A percentile compares a stretch with the other conserved stretches of the same genome.
Conservation (phyloP, 2,329 filamentous ascomycete species). For the Fusarium sp. region DNA sequence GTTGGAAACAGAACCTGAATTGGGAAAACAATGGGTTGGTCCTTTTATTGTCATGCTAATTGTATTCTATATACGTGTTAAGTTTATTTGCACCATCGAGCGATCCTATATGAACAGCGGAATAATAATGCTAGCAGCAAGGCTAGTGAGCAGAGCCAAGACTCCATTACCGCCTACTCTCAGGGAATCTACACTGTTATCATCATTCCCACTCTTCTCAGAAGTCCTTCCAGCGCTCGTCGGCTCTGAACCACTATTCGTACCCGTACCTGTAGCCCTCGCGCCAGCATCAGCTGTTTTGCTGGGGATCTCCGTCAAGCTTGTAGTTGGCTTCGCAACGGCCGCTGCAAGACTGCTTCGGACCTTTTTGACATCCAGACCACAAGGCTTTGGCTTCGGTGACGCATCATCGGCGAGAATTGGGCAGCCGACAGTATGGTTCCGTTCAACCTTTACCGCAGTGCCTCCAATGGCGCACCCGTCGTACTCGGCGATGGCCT, state of each 20-base stretch:
- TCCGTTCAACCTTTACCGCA: conserved; percentile 20
- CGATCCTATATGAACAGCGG: not conserved
- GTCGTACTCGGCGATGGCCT: conserved; percentile 23
- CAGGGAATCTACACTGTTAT: not conserved
- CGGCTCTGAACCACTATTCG: not conserved
- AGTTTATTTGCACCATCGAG: too few species aligned
- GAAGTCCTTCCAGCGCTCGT: conserved; percentile 65
- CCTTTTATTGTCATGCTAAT: too few species aligned
- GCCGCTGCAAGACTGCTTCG: conserved; percentile 26
- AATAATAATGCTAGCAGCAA: not conserved
- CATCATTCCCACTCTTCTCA: conserved; percentile 55
- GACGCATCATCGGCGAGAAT: conserved; percentile 19
- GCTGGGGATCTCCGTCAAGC: conserved; percentile 12
- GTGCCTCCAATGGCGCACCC: conserved; percentile 22
- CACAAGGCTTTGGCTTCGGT: conserved; percentile 26
- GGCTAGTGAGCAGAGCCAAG: not conserved
- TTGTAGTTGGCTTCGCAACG: conserved; percentile 30
- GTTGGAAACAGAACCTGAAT: too few species aligned
- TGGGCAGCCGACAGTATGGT: conserved; percentile 27
- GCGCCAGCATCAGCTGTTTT: conserved; percentile 1
- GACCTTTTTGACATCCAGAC: conserved; percentile 20
- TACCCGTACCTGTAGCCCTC: conserved; percentile 49
- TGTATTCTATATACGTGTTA: too few species aligned
- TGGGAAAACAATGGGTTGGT: too few species aligned
- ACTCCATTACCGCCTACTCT: not conserved